Conservation (phyloP, 345 rosid species). For the Salix caprea region DNA sequence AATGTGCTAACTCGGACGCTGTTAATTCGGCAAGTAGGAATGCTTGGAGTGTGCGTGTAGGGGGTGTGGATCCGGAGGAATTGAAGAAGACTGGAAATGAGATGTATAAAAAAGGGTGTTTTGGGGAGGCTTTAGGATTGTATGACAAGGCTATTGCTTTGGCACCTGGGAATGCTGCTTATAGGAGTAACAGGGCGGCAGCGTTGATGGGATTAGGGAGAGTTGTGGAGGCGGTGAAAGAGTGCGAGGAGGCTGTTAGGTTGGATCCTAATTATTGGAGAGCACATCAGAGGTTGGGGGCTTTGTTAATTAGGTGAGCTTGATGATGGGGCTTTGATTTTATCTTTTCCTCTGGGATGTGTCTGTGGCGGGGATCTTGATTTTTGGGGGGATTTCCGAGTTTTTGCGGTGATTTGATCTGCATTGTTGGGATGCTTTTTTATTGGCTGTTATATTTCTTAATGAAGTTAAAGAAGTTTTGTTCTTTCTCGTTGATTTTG, state of each 20-base stretch:
- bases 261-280: slow-evolving; percentile 73
- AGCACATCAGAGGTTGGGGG: slow-evolving; percentile 82
- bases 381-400: background rate
- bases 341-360: background rate
- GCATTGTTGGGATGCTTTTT: background rate
- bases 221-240: slow-evolving; percentile 72
- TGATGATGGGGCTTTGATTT: background rate
- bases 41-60: slow-evolving; percentile 4
- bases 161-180: slow-evolving; percentile 65
- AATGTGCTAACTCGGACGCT: slow-evolving; percentile 1
- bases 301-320: slow-evolving; percentile 73
- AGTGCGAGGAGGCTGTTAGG: slow-evolving; percentile 73
- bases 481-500: background rate
- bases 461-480: background rate
- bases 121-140: slow-evolving; percentile 69
- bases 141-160: slow-evolving; percentile 78
- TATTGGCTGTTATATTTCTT: background rate
- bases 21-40: slow-evolving; percentile 1
- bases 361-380: background rate
- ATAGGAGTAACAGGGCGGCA: slow-evolving; percentile 74
- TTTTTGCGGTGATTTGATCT: background rate
- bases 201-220: slow-evolving; percentile 59
- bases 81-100: slow-evolving; percentile 74
- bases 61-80: slow-evolving; percentile 56
- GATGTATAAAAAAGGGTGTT: slow-evolving; percentile 62